Conservation (phyloP, 1,284 basidiomycete species). For the Heimioporus retisporus region DNA sequence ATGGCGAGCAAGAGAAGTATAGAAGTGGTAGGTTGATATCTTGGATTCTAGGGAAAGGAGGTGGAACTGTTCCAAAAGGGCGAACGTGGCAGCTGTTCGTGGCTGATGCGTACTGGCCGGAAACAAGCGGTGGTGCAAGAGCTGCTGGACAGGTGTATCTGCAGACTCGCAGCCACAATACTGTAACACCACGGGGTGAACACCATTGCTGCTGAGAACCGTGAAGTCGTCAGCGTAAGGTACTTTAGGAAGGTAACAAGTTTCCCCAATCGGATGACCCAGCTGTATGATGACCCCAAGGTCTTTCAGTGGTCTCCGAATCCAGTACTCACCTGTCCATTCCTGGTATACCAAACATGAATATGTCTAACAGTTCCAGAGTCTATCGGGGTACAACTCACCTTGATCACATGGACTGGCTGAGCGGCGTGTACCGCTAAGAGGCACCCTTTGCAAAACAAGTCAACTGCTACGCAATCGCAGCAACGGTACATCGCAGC, state of each 20-base stretch:
- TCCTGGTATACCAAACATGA: conserved; percentile 8
- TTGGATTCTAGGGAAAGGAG: conserved; percentile 30
- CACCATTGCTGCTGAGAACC: too few species aligned
- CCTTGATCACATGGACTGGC: too few species aligned
- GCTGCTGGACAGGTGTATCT: neutral
- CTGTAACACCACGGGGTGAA: too few species aligned
- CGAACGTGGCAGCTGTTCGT: conserved; percentile 30
- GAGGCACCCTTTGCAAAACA: too few species aligned
- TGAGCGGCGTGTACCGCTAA: too few species aligned
- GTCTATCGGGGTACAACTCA: too few species aligned
- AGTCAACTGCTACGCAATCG: too few species aligned
- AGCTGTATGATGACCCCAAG: conserved; percentile 12
- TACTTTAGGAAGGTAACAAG: neutral
- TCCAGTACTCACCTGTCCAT: conserved; percentile 5
- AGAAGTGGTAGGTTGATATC: conserved; percentile 28
- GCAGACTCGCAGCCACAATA: conserved; percentile 11
- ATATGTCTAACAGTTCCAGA: too few species aligned
- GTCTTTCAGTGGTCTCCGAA: neutral
- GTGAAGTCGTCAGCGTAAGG: neutral
- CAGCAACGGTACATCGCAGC: too few species aligned
- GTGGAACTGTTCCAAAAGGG: conserved; percentile 27
- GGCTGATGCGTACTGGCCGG: conserved; percentile 25
- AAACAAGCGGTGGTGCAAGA: too few species aligned
- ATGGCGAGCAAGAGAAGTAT: conserved; percentile 9
- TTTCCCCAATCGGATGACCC: neutral